These are phyloP conservation scores for Phaeophleospora eucalypticola DNA, from an alignment of 2,329 filamentous ascomycete genomes.

Conservation along the genomic window DNA sequence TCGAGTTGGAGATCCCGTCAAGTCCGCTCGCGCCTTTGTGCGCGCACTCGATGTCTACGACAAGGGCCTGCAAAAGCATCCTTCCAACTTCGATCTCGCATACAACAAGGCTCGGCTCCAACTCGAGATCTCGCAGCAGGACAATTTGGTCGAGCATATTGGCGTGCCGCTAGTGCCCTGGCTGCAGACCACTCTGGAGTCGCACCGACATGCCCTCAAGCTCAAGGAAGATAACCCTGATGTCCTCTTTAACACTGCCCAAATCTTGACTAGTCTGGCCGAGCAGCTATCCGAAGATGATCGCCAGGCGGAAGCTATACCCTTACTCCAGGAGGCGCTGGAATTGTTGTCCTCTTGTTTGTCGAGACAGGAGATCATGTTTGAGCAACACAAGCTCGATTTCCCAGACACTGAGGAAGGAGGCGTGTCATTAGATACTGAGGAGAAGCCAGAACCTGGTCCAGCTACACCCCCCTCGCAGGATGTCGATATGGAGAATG, in stretches of 20 bases:
- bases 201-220: constrained; percentile 58
- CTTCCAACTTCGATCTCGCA: constrained; percentile 63
- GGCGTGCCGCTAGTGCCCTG: constrained; percentile 51
- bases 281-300: constrained; percentile 56
- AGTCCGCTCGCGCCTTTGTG: constrained; percentile 59
- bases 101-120: constrained; percentile 73
- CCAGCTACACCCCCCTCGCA: constrained; percentile 8
- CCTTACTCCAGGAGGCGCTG: constrained; percentile 57
- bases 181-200: constrained; percentile 57
- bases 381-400: constrained; percentile 37
- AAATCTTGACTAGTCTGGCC: constrained; percentile 63
- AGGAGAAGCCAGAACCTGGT: constrained; percentile 12
- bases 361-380: constrained; percentile 43
- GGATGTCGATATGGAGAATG: constrained; percentile 38
- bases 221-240: constrained; percentile 63
- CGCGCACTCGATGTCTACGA: constrained; percentile 64
- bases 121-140: constrained; percentile 66
- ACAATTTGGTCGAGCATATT: constrained; percentile 57
- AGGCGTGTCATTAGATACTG: constrained; percentile 24
- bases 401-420: constrained; percentile 32
- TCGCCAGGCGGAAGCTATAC: constrained; percentile 45
- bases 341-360: constrained; percentile 55
- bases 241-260: constrained; percentile 66
- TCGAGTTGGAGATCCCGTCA: constrained; percentile 65
- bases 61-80: constrained; percentile 58